Conservation (phyloP, 306 rosid species). For the Prunus kanzakura region DNA sequence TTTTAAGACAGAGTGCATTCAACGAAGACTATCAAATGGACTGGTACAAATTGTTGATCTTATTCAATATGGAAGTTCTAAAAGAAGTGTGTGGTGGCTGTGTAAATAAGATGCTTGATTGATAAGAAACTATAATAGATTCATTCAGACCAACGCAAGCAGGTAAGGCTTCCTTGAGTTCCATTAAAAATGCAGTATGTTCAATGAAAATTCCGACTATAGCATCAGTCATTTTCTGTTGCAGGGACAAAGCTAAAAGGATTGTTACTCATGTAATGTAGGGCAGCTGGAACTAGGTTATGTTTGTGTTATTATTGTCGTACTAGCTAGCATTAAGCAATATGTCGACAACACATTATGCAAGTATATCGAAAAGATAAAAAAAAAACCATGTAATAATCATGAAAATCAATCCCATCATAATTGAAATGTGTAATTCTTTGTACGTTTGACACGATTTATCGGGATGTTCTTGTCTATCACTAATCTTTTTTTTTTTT, state of each 20-base stretch:
- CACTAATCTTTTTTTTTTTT: too few species aligned
- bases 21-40: neutral
- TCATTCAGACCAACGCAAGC: neutral
- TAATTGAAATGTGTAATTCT: neutral
- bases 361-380: neutral
- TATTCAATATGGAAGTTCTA: neutral
- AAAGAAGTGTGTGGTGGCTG: neutral
- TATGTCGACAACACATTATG: neutral
- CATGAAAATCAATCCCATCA: neutral
- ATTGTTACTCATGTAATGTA: neutral
- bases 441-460: neutral
- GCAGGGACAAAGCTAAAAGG: neutral
- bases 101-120: too few species aligned
- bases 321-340: neutral
- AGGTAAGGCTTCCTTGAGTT: neutral
- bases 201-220: neutral
- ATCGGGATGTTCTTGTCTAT: neutral
- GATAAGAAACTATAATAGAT: too few species aligned
- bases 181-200: neutral
- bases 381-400: neutral
- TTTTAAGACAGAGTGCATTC: neutral
- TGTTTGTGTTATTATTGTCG: neutral
- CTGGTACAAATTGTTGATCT: neutral
- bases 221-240: neutral
- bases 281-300: neutral